Evolutionary conservation across 164 flowering plant species (phyloP).

Genomic region (Berberis thunbergii): DNA sequence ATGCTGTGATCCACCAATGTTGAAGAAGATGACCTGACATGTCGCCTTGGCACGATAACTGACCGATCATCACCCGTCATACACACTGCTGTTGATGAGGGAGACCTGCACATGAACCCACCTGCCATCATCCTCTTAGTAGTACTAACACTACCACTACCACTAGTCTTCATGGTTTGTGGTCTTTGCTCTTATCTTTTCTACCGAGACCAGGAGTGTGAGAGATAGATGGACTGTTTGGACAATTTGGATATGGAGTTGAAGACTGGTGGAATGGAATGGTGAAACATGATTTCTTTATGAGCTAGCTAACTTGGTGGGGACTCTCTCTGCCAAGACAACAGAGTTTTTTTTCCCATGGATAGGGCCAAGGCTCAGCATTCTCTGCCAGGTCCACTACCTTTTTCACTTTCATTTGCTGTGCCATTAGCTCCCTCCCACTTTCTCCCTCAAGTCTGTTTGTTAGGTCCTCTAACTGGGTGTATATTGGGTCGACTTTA

Average conservation of each 20-base stretch:
- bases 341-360: neutral
- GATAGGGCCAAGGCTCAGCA: neutral
- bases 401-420: neutral
- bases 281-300: slow-evolving; percentile 11
- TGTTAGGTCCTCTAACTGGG: too few relatives aligned
- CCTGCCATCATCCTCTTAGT: slow-evolving; percentile 25
- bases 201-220: neutral
- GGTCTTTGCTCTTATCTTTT: slow-evolving; percentile 13
- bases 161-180: slow-evolving; percentile 12
- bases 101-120: slow-evolving; percentile 67
- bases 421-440: too few relatives aligned
- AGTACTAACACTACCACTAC: too few relatives aligned
- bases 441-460: too few relatives aligned
- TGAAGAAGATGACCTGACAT: neutral
- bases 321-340: neutral
- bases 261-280: neutral
- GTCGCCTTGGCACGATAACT: slow-evolving; percentile 39
- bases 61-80: slow-evolving; percentile 35
- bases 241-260: neutral
- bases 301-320: slow-evolving; percentile 11
- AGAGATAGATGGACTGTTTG: neutral
- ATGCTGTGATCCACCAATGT: slow-evolving; percentile 15
- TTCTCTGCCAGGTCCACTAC: neutral
- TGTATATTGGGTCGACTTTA: too few relatives aligned
- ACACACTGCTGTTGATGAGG: slow-evolving; percentile 51